Conservation (phyloP, 805 yeast genomes). For the Wickerhamiella australiensis region DNA sequence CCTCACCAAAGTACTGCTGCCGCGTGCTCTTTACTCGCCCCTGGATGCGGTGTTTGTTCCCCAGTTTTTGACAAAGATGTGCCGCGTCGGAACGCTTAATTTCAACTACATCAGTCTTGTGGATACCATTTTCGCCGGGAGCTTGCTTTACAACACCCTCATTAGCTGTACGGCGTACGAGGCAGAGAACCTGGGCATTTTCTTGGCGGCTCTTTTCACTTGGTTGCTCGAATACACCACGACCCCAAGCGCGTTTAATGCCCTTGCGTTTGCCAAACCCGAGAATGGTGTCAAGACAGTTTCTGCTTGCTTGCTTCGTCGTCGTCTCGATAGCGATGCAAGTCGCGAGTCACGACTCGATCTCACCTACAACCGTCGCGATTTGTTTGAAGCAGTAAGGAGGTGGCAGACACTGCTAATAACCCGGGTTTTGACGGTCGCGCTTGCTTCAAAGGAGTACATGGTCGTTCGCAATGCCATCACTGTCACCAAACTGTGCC, state of each 20-base stretch:
- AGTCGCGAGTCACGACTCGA: conserved; percentile 15
- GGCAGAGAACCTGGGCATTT: conserved; percentile 72
- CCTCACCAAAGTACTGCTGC: conserved; percentile 56
- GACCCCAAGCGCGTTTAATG: not conserved
- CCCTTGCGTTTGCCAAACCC: not conserved
- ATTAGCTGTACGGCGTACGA: conserved; percentile 63
- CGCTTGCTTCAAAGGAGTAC: conserved; percentile 41
- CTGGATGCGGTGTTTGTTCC: conserved; percentile 67
- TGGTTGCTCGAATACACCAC: not conserved
- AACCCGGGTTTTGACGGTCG: conserved; percentile 33
- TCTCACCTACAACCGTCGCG: conserved; percentile 23
- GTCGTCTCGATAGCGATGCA: conserved; percentile 1
- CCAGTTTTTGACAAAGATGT: conserved; percentile 44
- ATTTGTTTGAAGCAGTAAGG: conserved; percentile 20
- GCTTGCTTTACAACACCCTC: conserved; percentile 44
- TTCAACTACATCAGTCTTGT: conserved; percentile 33
- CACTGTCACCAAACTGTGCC: conserved; percentile 50
- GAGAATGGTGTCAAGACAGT: not conserved
- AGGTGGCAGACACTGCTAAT: conserved; percentile 23
- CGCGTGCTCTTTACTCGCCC: conserved; percentile 66
- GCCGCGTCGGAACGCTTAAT: conserved; percentile 31
- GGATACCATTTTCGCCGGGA: conserved; percentile 38
- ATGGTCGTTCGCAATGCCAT: conserved; percentile 73
- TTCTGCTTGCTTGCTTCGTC: conserved; percentile 11
- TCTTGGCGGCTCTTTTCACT: conserved; percentile 30